Conservation (phyloP, 1,284 basidiomycete genomes). For the Porodaedalea pini region DNA sequence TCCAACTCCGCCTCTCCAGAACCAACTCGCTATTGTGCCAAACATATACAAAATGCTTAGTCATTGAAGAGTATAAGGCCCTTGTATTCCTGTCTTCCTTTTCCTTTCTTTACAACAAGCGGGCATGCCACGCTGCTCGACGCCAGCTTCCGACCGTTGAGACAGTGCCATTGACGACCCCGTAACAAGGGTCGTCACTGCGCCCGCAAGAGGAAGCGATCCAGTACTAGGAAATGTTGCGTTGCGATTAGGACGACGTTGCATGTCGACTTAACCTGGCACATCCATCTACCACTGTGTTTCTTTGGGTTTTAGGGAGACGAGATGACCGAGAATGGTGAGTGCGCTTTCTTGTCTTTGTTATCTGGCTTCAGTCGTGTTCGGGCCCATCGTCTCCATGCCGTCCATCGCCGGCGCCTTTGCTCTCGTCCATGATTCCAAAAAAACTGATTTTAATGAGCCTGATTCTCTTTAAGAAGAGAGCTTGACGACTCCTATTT, state of each 20-base stretch:
- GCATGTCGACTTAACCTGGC: constrained; percentile 23
- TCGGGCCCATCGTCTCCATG: not conserved
- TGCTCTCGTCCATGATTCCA: constrained; percentile 16
- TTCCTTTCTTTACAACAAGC: constrained; percentile 11
- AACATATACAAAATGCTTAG: constrained; percentile 4
- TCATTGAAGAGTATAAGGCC: constrained; percentile 11
- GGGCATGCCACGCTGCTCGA: constrained; percentile 23
- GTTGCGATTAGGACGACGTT: constrained; percentile 17
- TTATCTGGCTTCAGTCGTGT: not conserved
- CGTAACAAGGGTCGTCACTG: constrained; percentile 2
- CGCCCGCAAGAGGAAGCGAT: constrained; percentile 17
- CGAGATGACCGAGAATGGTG: not conserved
- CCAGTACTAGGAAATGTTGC: constrained; percentile 24
- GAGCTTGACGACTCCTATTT: not conserved
- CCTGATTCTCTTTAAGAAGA: constrained; percentile 14
- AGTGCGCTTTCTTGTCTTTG: not conserved
- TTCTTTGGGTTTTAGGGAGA: not conserved
- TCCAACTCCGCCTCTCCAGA: not conserved
- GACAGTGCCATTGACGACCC: constrained; percentile 21
- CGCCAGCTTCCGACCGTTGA: constrained; percentile 20
- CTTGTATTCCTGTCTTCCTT: not conserved
- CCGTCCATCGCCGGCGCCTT: not conserved
- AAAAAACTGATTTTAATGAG: constrained; percentile 22
- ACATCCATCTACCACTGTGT: constrained; percentile 4
- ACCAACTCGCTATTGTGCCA: not conserved